Base-by-base conservation (phyloP, 768 basidiomycete species). In the Phylloporus arenicola region DNA sequence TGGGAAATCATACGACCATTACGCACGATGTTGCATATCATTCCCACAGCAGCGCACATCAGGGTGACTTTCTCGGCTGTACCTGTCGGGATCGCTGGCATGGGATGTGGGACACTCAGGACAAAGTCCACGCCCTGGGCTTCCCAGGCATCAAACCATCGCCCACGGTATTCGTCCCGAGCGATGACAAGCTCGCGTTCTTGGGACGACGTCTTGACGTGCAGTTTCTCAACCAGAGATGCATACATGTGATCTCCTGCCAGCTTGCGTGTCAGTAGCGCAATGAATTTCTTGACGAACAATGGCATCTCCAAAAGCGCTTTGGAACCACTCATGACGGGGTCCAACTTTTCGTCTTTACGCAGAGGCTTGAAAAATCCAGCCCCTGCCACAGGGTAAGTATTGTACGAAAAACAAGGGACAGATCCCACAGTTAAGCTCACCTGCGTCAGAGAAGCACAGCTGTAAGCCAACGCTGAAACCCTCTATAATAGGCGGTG, bases 371-470 rank as follows among this genome's bases (percentile, higher is more conserved):
- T 50, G 47, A 71, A 74, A 42, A 74, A 60, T 56, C 78, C 79
- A 22, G 68, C 58, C 16, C 78, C 81, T 83, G 45, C 44, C 6
- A 40, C 13, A 16, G 10, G 27, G 20, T 54, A 43, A 25, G 29
- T 11, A 38, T 20, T 10, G 31, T 17, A 6, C 2, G 3, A 35
- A 43, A 35, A 30, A 37, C 11, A 13, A n/a, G 39, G 17, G 5
- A 20, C 4, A 25, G 17, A 42, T 11, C 7, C 9, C 20, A 6
- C 11, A 5, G 22, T 6, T 25, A 51, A 22, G 50, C 57, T 50
- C 40, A 76, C 82, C 81, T 42, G 77, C 79, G 43, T 83, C 82
- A 4, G 77, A 71, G 61, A 83, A 81, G 29, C 76, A 62, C 17
- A 83, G 62, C 52, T 82, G 76, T 54, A 81, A 74, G 10, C 77